phyloP scores from a whole-genome alignment of 371 early-diverging fungal genomes.

The Syncephalastrum sp. region DNA sequence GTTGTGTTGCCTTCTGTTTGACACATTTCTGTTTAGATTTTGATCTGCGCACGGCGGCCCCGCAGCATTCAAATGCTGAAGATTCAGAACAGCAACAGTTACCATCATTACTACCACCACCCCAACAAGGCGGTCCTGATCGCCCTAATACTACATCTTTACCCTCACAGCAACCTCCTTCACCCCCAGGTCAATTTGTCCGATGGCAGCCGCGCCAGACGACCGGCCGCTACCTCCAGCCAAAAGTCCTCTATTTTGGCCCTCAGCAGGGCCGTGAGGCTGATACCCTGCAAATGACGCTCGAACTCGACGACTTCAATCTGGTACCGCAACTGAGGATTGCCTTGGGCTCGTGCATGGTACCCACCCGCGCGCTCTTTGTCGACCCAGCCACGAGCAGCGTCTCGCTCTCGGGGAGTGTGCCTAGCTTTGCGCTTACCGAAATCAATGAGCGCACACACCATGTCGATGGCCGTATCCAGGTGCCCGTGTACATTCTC shows the following conservation, averaged over 20 bases:
- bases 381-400: slow-evolving; percentile 16
- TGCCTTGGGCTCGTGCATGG: slow-evolving; percentile 22
- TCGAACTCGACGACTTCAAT: slow-evolving; percentile 12
- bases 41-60: slow-evolving; percentile 14
- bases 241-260: slow-evolving; percentile 19
- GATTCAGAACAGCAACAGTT: slow-evolving; percentile 9
- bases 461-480: slow-evolving; percentile 12
- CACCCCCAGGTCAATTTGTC: background rate
- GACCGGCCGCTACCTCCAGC: slow-evolving; percentile 17
- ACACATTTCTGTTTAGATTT: slow-evolving; percentile 7
- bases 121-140: slow-evolving; percentile 1
- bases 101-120: slow-evolving; percentile 5
- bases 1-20: slow-evolving; percentile 3
- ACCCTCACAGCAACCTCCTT: slow-evolving; percentile 10
- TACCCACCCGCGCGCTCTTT: slow-evolving; percentile 13
- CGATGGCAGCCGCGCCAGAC: slow-evolving; percentile 17
- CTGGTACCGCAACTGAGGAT: slow-evolving; percentile 15
- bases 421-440: slow-evolving; percentile 24
- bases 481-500: slow-evolving; percentile 23
- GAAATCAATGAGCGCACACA: slow-evolving; percentile 17
- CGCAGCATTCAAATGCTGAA: slow-evolving; percentile 9
- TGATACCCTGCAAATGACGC: slow-evolving; percentile 19
- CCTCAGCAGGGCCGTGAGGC: slow-evolving; percentile 21
- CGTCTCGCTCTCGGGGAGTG: slow-evolving; percentile 13
- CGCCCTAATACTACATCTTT: slow-evolving; percentile 10